A percentile compares a stretch with the other conserved stretches of the same genome.
Evolutionary conservation across 345 rosid genomes (phyloP).

Genomic region (Kandelia obovata): DNA sequence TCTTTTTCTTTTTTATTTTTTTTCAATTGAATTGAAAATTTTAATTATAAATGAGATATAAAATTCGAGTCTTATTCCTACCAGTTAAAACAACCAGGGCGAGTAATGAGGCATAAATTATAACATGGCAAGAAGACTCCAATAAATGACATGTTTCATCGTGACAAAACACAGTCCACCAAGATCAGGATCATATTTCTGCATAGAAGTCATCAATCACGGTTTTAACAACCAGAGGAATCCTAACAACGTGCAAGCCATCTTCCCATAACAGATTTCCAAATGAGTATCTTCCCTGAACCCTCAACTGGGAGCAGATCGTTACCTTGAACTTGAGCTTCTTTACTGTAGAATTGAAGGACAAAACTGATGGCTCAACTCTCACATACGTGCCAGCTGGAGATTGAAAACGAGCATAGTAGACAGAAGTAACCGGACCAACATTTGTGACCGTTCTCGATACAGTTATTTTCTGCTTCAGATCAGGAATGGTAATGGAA

Average conservation of each 20-base stretch:
- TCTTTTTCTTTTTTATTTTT: background rate
- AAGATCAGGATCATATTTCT: constrained; percentile 24
- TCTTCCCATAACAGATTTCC: constrained; percentile 52
- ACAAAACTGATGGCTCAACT: constrained; percentile 51
- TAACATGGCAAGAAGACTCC: background rate
- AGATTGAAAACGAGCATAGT: constrained; percentile 41
- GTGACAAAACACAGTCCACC: no score
- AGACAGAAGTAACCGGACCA: constrained; percentile 44
- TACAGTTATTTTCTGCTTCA: constrained; percentile 38
- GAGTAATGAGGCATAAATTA: no score
- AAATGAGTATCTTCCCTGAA: constrained; percentile 55
- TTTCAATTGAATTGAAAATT: no score
- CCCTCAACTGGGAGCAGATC: constrained; percentile 29
- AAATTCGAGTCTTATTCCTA: no score
- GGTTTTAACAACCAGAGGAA: constrained; percentile 41
- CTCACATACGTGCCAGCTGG: constrained; percentile 47
- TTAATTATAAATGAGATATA: no score
- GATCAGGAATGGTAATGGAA: constrained; percentile 60
- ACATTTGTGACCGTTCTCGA: constrained; percentile 69
- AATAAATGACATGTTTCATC: background rate
- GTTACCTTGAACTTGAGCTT: constrained; percentile 45
- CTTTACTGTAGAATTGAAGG: constrained; percentile 41
- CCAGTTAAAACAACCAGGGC: no score
- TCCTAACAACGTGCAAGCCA: constrained; percentile 43
- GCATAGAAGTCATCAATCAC: constrained; percentile 28